Base-by-base conservation (phyloP, 306 rosid species). In the Spatholobus suberectus region DNA sequence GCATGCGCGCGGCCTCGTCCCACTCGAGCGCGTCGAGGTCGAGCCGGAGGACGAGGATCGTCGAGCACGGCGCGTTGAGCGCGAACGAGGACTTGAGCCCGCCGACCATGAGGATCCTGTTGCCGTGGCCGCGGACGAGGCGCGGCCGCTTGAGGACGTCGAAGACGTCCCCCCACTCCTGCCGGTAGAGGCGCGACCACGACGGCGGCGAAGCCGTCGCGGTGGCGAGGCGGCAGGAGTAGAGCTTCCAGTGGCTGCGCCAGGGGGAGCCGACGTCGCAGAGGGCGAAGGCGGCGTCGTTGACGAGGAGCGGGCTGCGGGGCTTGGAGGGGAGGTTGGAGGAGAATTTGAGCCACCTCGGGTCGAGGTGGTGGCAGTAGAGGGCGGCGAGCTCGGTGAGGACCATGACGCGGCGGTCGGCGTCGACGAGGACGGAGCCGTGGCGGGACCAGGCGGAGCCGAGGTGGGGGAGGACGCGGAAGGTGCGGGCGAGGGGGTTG, bases 371-470 rank as follows among this genome's bases (percentile, higher is more conserved):
- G n/a, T 5, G 26, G 14, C 71, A 91, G 80, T 93, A 91, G 5
- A 95, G 90, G 10, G 93, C 95, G 3, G 97, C 98, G 52, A 93
- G 94, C 26, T 95, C 98, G 0, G 97, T 91, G 23, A 95, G 81
- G 2, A 95, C 98, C 94, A 93, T 93, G 49, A 93, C 98, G 14
- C 90, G 89, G 55, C 80, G 83, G 0, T 85, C 84, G 21, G 94
- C 69, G 85, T 93, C 97, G 7, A 92, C 98, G 3, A 95, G 88
- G 41, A 95, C 98, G 5, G 92, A 83, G 13, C 98, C 98, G 37
- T 95, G 98, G 26, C 97, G 89, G 6, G 97, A 91, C 98, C 98
- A 95, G 14, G 98, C 98, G 11, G 98, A 95, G 27, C 98, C 98
- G 5, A 95, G 90, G 71, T 83, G 98, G 0, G 98, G 98, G 67